Base-by-base conservation (phyloP, 2,329 filamentous ascomycete genomes). In the Aspergillus unguis region DNA sequence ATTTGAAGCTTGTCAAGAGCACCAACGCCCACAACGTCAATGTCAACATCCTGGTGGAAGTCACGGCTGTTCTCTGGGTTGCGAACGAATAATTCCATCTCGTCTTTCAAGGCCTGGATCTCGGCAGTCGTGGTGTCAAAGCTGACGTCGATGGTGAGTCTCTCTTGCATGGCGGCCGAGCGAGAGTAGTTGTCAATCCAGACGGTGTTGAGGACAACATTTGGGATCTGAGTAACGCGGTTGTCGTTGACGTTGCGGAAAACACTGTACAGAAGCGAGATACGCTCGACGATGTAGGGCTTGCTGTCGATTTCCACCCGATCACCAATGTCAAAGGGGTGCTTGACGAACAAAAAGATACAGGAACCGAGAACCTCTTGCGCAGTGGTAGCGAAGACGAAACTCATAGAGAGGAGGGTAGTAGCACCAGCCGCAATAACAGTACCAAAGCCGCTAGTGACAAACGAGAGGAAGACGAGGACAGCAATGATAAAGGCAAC, bases 291-390 rank as follows among this genome's bases (percentile, higher is more conserved):
- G 4, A 90, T 79, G 61, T 95, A 84, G 62, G 85, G 80, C 59
- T 86, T 80, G 10, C 70, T 70, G 48, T 70, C 75, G 58, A 97
- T 87, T 63, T 96, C 91, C 40, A 97, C 89, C 27, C 94, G 86
- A 70, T 99, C 94, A 56, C 92, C 92, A 25, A 97, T 91, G 68
- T 99, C 94, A 70, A 88, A 97, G 0, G 94, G 92, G 70, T 99
- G 94, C 78, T 99, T 99, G 77, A 97, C 90, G 65, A 99, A 99
- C 1, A 99, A 77, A 77, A 99, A 99, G 65, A 99, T 96, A 77
- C 92, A 97, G 35, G 92, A 96, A 65, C 92, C 92, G n/a, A 99
- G 83, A 58, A 99, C 88, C 72, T 99, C 94, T 72, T 96, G 92
- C 3, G 87, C 86, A 1, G 92, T 96, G 51, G 87, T 87, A 26